These are phyloP conservation scores for Pinus albicaulis DNA, from an alignment of 75 land plant genomes.

Conservation along the genomic window DNA sequence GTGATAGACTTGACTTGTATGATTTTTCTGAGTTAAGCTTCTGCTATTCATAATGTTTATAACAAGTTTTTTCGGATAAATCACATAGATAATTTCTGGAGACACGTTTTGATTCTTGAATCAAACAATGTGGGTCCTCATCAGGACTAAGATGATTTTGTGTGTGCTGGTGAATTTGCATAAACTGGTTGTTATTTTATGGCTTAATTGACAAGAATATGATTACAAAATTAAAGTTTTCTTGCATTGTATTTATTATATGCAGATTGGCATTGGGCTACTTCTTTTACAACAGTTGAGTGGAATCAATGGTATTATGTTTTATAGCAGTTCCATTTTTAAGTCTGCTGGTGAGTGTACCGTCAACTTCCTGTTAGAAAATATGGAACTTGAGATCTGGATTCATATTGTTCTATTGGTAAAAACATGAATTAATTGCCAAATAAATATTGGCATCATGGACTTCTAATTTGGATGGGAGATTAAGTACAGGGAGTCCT, in stretches of 20 bases:
- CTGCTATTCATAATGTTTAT: no score
- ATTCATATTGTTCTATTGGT: background rate
- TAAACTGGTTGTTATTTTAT: background rate
- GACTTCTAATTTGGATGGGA: background rate
- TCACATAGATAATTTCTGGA: no score
- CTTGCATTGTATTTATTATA: no score
- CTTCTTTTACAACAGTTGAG: constrained; percentile 73
- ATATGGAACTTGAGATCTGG: no score
- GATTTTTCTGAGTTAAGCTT: background rate
- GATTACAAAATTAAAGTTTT: no score
- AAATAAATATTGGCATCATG: background rate
- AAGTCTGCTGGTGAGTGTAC: constrained; percentile 49
- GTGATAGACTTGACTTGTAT: no score
- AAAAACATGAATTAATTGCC: background rate
- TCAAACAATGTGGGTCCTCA: no score
- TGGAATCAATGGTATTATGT: constrained; percentile 71
- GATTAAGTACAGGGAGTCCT: background rate
- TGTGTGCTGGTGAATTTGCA: background rate
- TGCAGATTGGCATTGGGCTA: constrained; percentile 41
- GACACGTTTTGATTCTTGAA: no score
- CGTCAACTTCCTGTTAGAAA: background rate
- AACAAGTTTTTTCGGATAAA: no score
- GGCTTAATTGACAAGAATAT: no score
- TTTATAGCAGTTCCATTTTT: constrained; percentile 65
- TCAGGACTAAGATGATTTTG: background rate